These are phyloP conservation scores for Pistacia vera DNA, from an alignment of 345 rosid genomes.

Conservation along the genomic window DNA sequence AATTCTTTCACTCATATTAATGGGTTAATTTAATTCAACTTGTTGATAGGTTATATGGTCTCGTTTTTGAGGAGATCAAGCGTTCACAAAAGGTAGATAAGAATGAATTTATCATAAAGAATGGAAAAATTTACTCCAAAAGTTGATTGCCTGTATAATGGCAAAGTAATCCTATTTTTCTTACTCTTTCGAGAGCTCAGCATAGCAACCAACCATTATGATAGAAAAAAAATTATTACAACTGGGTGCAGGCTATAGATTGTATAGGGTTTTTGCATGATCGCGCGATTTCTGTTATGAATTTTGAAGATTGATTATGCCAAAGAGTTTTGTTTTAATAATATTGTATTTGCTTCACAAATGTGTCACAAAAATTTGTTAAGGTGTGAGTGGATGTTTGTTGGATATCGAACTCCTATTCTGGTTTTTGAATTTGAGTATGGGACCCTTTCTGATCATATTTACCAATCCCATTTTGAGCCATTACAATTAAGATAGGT, in stretches of 20 bases:
- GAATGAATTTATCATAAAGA: not conserved
- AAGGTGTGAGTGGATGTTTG: not conserved
- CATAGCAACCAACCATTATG: constrained; percentile 16
- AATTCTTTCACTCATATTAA: not conserved
- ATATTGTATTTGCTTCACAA: not conserved
- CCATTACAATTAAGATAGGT: too few relatives aligned
- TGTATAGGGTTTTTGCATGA: constrained; percentile 13
- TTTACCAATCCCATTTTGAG: not conserved
- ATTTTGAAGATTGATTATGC: too few relatives aligned
- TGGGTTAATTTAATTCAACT: not conserved
- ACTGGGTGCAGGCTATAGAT: not conserved
- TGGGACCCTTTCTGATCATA: not conserved
- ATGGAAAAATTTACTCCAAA: constrained; percentile 1
- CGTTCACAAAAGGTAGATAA: not conserved
- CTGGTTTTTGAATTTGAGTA: not conserved
- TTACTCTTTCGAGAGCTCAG: constrained; percentile 13
- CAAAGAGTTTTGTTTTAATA: not conserved
- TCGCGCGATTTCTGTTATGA: not conserved
- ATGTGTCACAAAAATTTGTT: constrained; percentile 11
- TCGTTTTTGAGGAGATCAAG: not conserved
- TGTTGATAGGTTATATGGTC: not conserved
- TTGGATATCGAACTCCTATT: not conserved
- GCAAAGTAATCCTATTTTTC: not conserved
- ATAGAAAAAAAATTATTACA: not conserved
- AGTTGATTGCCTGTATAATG: not conserved